Base-by-base conservation (phyloP, 2,329 filamentous ascomycete genomes). In the Macrophomina pseudophaseolina region DNA sequence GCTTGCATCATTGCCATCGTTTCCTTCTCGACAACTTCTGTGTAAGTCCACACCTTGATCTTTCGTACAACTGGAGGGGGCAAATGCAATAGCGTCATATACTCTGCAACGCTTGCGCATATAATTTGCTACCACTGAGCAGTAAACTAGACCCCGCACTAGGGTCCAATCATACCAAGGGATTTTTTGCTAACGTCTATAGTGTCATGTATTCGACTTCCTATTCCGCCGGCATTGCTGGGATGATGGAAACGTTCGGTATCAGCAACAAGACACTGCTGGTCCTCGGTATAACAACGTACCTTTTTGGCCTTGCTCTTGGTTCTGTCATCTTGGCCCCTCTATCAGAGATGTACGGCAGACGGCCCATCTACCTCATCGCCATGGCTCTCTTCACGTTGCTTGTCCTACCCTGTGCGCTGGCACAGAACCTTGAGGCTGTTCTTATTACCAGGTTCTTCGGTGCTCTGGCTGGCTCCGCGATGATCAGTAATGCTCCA, bases 201-300 rank as follows among this genome's bases (percentile, higher is more conserved):
- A 68, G 67, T n/a, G 89, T 93, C 16, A 75, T 93, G 53, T 92
- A 93, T 74, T 92, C 89, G 54, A 95, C 92, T 0, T 89, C 87
- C 62, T 96, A 95, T 75, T 93, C 92, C 0, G 87, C 89, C 0
- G 89, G 88, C 2, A 87, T 91, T 40, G 85, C 87, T 0, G 89
- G 90, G 0, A 86, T 96, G 76, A 86, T 88, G 72, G 76, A 82
- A 14, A 89, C 92, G 6, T 85, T 85, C 64, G 70, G 73, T 65
- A 79, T 86, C 60, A 82, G 78, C 65, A 75, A 77, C 33, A 81
- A 84, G 64, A 76, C 75, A 69, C 80, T 78, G 0, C 82, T 82
- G 1, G 80, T 83, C 7, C 79, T 80, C 5, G 82, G 82, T 8
- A 82, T 84, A 28, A 81, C 80, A 69, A 73, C 82, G 2, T 87